Evolutionary conservation across 306 rosid genomes (phyloP).

Genomic region (Hippophae tibetana): DNA sequence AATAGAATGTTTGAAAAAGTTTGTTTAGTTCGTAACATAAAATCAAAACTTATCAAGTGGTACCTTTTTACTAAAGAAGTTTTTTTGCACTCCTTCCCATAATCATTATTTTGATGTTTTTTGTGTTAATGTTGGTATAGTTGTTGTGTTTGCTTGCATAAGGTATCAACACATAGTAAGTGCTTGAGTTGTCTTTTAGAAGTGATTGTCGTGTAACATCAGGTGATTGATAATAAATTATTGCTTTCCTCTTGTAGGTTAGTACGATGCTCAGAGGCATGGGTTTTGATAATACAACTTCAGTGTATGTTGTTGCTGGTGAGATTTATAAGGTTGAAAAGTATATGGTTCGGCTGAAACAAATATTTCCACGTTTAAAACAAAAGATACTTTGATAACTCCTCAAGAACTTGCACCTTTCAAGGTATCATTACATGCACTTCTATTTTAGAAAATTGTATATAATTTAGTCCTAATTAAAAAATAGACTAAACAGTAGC

Average conservation of each 20-base stretch:
- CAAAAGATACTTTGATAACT: constrained; percentile 69
- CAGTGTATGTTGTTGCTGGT: constrained; percentile 86
- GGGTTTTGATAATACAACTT: constrained; percentile 87
- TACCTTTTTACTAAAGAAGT: too few relatives aligned
- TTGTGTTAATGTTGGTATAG: too few relatives aligned
- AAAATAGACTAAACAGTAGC: too few relatives aligned
- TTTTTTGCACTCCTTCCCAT: too few relatives aligned
- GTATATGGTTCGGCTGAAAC: constrained; percentile 88
- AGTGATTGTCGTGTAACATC: neutral
- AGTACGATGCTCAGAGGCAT: constrained; percentile 98
- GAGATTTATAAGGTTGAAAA: constrained; percentile 72
- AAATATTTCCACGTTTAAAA: constrained; percentile 86
- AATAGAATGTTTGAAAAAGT: too few relatives aligned
- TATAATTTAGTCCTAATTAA: constrained; percentile 2
- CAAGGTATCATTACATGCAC: constrained; percentile 39
- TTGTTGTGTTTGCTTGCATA: neutral
- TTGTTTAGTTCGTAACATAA: too few relatives aligned
- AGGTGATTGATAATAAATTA: constrained; percentile 5
- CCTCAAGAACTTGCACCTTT: constrained; percentile 79
- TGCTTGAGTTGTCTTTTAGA: neutral
- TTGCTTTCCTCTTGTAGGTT: constrained; percentile 44
- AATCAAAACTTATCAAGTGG: too few relatives aligned
- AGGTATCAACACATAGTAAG: neutral
- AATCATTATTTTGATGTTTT: neutral
- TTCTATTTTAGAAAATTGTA: constrained; percentile 7